phyloP scores from a whole-genome alignment of 2,329 filamentous ascomycete genomes.

The Trichophaea hybrida region DNA sequence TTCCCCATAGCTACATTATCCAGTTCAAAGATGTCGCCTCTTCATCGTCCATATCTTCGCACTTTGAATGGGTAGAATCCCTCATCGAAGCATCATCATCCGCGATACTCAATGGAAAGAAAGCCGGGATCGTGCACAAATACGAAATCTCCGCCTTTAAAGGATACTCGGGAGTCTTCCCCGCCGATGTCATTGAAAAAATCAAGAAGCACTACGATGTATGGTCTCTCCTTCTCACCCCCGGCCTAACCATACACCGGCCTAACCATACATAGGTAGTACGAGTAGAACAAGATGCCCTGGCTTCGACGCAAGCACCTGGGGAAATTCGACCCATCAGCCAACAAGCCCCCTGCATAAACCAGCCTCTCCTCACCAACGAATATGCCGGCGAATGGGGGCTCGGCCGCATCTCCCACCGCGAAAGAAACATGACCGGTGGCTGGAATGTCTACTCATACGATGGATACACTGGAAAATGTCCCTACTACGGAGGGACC shows the following conservation, averaged over 20 bases:
- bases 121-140: conserved; percentile 74
- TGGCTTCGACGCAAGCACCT: conserved; percentile 11
- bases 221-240: conserved; percentile 37
- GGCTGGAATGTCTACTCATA: conserved; percentile 26
- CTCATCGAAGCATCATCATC: conserved; percentile 36
- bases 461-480: conserved; percentile 23
- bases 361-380: conserved; percentile 10
- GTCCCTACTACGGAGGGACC: conserved; percentile 31
- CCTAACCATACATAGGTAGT: conserved; percentile 8
- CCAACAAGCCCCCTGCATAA: conserved; percentile 11
- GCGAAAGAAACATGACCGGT: conserved; percentile 8
- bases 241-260: not conserved
- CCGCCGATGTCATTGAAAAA: conserved; percentile 79
- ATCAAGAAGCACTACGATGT: conserved; percentile 92
- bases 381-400: conserved; percentile 15
- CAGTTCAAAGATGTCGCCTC: conserved; percentile 96
- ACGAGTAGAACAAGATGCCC: conserved; percentile 18
- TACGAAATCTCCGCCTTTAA: conserved; percentile 80
- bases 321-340: no score
- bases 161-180: conserved; percentile 92
- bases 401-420: conserved; percentile 28
- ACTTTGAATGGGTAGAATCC: conserved; percentile 45
- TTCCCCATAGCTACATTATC: conserved; percentile 90
- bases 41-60: conserved; percentile 51
- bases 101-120: not conserved